Conservation (phyloP, 2,329 filamentous ascomycete genomes). For the Bipolaris victoriae region DNA sequence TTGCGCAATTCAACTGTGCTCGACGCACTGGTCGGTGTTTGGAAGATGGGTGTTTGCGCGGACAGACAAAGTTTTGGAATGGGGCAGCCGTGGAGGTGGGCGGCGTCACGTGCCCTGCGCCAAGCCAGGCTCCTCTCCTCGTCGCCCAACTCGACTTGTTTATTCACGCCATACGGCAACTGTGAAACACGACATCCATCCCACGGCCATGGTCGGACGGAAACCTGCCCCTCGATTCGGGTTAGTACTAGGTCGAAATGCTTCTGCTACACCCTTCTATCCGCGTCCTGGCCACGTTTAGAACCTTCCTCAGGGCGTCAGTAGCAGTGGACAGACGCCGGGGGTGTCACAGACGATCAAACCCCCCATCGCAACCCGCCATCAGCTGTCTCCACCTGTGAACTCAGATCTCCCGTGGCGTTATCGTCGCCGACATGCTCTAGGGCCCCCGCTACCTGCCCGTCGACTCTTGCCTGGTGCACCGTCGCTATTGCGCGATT, state of each 20-base stretch:
- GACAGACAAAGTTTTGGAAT: slow-evolving; percentile 1
- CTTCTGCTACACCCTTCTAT: slow-evolving; percentile 6
- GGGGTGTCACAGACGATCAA: slow-evolving; percentile 17
- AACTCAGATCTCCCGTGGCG: slow-evolving; percentile 18
- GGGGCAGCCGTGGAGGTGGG: background rate
- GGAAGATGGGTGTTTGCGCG: background rate
- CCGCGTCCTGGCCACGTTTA: slow-evolving; percentile 10
- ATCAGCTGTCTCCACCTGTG: slow-evolving; percentile 17
- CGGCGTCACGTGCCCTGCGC: slow-evolving; percentile 5
- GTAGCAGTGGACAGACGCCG: slow-evolving; percentile 19
- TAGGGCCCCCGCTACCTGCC: slow-evolving; percentile 8
- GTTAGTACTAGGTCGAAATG: background rate
- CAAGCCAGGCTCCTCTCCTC: background rate
- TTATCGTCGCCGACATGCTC: slow-evolving; percentile 25
- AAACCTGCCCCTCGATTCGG: slow-evolving; percentile 4
- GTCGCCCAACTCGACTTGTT: background rate
- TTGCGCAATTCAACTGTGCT: background rate
- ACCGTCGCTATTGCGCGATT: slow-evolving; percentile 15
- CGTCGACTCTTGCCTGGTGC: slow-evolving; percentile 4
- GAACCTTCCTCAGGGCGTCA: slow-evolving; percentile 14
- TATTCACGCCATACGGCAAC: slow-evolving; percentile 11
- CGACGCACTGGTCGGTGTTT: slow-evolving; percentile 5
- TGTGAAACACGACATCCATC: slow-evolving; percentile 14
- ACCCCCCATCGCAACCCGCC: slow-evolving; percentile 16
- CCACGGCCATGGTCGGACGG: slow-evolving; percentile 11